Percentiles rank a stretch among this genome's conserved stretches.
Evolutionary conservation across 345 rosid species (phyloP).

Genomic region (Raphanus sativus): DNA sequence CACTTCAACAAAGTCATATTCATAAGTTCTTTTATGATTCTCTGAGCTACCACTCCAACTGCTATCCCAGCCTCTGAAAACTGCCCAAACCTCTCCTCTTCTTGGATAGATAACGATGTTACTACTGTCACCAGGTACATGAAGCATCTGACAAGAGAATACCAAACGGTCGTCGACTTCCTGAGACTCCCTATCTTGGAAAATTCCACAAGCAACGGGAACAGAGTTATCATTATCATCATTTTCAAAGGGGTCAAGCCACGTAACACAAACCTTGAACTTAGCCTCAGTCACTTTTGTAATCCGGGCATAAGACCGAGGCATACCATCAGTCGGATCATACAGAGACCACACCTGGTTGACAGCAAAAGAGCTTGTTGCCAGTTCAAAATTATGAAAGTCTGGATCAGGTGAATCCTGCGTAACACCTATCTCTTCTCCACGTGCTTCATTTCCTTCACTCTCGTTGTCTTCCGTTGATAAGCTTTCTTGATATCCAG

Average conservation of each 20-base stretch:
- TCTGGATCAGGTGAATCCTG: slow-evolving; percentile 64
- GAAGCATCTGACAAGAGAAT: slow-evolving; percentile 64
- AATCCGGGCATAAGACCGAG: slow-evolving; percentile 69
- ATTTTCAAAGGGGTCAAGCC: slow-evolving; percentile 68
- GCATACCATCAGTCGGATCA: slow-evolving; percentile 78
- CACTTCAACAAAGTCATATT: slow-evolving; percentile 69
- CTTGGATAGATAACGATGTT: slow-evolving; percentile 55
- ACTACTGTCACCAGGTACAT: slow-evolving; percentile 20
- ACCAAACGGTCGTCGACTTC: slow-evolving; percentile 46
- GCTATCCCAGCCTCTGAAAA: slow-evolving; percentile 70
- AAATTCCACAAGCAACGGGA: slow-evolving; percentile 76
- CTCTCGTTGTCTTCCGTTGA: slow-evolving; percentile 31
- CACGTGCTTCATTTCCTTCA: slow-evolving; percentile 29
- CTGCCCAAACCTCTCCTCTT: slow-evolving; percentile 86
- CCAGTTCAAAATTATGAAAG: slow-evolving; percentile 63
- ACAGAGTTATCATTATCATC: slow-evolving; percentile 38
- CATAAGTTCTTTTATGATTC: slow-evolving; percentile 48
- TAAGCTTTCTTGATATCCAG: slow-evolving; percentile 31
- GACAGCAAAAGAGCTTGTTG: slow-evolving; percentile 54
- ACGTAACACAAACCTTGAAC: slow-evolving; percentile 64
- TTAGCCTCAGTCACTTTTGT: slow-evolving; percentile 52
- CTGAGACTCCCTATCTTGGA: slow-evolving; percentile 39
- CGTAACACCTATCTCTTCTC: slow-evolving; percentile 28
- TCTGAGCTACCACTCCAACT: slow-evolving; percentile 54
- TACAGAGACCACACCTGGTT: slow-evolving; percentile 85